phyloP scores from a whole-genome alignment of 2,329 filamentous ascomycete species.

The Myriosclerotinia duriaeana region DNA sequence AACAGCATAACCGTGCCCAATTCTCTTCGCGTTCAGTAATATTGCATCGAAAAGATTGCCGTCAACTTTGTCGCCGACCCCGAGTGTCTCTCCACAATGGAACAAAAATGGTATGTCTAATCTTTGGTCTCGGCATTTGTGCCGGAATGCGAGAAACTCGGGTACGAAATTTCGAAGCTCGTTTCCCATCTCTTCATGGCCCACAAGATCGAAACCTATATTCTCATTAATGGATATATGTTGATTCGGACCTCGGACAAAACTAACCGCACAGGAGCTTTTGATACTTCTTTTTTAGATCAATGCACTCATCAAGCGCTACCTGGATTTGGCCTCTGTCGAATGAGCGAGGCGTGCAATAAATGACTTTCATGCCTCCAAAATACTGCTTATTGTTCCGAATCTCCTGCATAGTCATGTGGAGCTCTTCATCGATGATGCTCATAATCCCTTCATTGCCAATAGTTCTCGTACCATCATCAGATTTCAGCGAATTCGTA shows the following conservation, averaged over 20 bases:
- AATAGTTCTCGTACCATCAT: conserved; percentile 54
- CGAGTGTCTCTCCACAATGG: conserved; percentile 73
- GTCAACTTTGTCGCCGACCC: conserved; percentile 62
- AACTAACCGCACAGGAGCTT: conserved; percentile 62
- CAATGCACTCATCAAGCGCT: conserved; percentile 61
- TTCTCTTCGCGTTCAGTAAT: conserved; percentile 63
- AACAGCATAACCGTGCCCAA: conserved; percentile 72
- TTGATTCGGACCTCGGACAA: neutral
- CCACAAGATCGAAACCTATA: conserved; percentile 67
- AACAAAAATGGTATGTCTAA: conserved; percentile 71
- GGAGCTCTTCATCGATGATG: conserved; percentile 57
- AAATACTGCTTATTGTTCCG: conserved; percentile 48
- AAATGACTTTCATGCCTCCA: conserved; percentile 68
- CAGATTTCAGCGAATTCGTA: conserved; percentile 58
- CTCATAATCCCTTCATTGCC: conserved; percentile 59
- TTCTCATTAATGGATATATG: neutral
- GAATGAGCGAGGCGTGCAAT: conserved; percentile 67
- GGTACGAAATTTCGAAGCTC: conserved; percentile 57
- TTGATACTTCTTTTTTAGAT: conserved; percentile 57
- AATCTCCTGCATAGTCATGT: conserved; percentile 47
- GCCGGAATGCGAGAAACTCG: conserved; percentile 57
- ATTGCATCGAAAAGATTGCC: conserved; percentile 70
- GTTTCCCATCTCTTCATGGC: conserved; percentile 62
- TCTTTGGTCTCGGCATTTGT: conserved; percentile 48
- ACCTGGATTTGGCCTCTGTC: conserved; percentile 47